phyloP scores from a whole-genome alignment of 805 yeast species.

The Cyberlindnera japonica region DNA sequence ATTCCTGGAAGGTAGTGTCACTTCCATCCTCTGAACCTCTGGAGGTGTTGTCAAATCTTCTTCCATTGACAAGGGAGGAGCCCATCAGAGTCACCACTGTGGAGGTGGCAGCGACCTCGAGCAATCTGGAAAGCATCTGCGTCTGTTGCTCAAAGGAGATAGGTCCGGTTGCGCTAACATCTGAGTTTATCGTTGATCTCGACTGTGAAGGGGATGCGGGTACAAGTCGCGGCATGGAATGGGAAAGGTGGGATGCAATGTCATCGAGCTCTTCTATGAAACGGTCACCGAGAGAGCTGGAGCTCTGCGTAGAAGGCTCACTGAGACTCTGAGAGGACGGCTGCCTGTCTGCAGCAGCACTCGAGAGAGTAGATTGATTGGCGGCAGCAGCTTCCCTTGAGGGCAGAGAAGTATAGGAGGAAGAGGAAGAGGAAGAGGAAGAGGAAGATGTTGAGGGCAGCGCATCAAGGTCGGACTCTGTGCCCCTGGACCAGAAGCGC shows the following conservation, averaged over 20 bases:
- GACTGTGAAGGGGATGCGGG: background rate
- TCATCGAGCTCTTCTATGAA: conserved; percentile 24
- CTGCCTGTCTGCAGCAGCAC: background rate
- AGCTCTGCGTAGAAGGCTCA: background rate
- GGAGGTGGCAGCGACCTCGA: conserved; percentile 43
- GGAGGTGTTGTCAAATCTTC: conserved; percentile 29
- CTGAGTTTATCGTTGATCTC: conserved; percentile 8
- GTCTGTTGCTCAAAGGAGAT: conserved; percentile 32
- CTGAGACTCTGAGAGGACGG: background rate
- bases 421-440: too few relatives aligned
- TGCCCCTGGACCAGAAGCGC: conserved; percentile 18
- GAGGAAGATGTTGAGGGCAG: too few relatives aligned
- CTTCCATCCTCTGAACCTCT: conserved; percentile 6
- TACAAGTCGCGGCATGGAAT: conserved; percentile 1
- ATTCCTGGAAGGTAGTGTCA: conserved; percentile 39
- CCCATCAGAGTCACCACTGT: conserved; percentile 40
- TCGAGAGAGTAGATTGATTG: background rate
- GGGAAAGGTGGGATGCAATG: conserved; percentile 20
- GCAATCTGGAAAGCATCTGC: conserved; percentile 38
- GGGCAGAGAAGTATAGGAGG: too few relatives aligned
- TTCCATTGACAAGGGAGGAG: conserved; percentile 24
- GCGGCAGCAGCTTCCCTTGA: too few relatives aligned
- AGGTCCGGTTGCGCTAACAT: conserved; percentile 5
- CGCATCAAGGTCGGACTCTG: background rate
- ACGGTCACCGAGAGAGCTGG: background rate